Base-by-base conservation (phyloP, 805 yeast species). In the Zygoascus bituminiphila region DNA sequence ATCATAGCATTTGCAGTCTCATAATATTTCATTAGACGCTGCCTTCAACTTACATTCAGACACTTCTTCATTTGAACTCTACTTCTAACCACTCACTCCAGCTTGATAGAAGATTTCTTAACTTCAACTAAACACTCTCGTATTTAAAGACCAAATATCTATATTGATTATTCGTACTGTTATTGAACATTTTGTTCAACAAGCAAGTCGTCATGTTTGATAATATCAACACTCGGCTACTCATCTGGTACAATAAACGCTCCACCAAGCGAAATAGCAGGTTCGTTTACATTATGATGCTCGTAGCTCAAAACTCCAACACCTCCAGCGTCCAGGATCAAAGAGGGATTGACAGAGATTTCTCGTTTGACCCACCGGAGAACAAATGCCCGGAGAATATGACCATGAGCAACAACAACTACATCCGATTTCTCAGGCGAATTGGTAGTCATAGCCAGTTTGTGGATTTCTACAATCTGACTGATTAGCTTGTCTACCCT, bases 241-340 rank as follows among this genome's bases (percentile, higher is more conserved):
- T 35, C 53, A 14, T 50, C 51, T 2, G 65, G 91, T 12, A 84
- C 81, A 6, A 72, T 71, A 57, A 87, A 88, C 0, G 94, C 91
- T 43, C 95, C 95, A 2, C 95, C 84, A 51, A 91, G 72, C 45
- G 74, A 78, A 49, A 91, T 64, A 0, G 96, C 96, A 2, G 97
- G 97, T 67, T 91, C 97, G 35, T 82, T 74, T 48, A 86, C 74
- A 62, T 75, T 81, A 61, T 82, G 80, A 64, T 89, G 98, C 59
- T 87, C 94, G 65, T 89, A 89, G 54, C 93, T 81, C 61, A 91
- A 71, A 1, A 88, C 95, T 52, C 96, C 96, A 38, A 88, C 86
- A 39, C 96, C 97, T 54, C 97, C 96, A 23, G 98, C 95, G 62
- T 91, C 96, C 56, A 91, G 71, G 64, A 91, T 71, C 64, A 88